Percentiles rank a stretch among this genome's conserved stretches.
Conservation (phyloP, 306 rosid genomes). For the Begonia loranthoides region DNA sequence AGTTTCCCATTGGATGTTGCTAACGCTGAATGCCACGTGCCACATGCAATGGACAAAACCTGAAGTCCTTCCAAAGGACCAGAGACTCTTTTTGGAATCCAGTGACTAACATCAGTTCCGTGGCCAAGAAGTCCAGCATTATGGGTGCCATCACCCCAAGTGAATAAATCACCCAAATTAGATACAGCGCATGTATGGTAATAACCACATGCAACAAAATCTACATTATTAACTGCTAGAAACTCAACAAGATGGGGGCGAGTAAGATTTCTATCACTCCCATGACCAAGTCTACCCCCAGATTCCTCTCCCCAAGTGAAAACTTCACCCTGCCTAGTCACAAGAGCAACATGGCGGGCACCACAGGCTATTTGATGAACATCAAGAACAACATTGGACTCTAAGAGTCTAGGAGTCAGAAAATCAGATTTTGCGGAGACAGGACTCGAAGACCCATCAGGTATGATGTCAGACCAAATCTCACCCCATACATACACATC, state of each 20-base stretch:
- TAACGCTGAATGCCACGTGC: conserved; percentile 88
- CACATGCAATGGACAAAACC: conserved; percentile 81
- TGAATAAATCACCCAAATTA: conserved; percentile 59
- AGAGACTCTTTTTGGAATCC: conserved; percentile 58
- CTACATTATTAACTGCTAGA: conserved; percentile 39
- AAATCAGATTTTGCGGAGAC: conserved; percentile 40
- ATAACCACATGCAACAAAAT: conserved; percentile 79
- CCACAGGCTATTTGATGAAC: conserved; percentile 76
- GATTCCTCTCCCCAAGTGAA: conserved; percentile 97
- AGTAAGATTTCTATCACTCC: conserved; percentile 49
- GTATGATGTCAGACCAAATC: conserved; percentile 51
- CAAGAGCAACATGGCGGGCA: conserved; percentile 63
- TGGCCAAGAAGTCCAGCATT: conserved; percentile 83
- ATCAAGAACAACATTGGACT: conserved; percentile 80
- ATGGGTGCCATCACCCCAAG: conserved; percentile 89
- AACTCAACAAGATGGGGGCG: conserved; percentile 72
- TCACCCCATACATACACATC: conserved; percentile 93
- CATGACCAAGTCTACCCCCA: conserved; percentile 94
- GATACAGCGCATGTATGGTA: conserved; percentile 80
- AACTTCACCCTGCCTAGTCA: conserved; percentile 94
- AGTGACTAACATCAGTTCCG: conserved; percentile 70
- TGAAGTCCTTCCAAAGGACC: conserved; percentile 77
- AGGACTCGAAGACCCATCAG: conserved; percentile 42
- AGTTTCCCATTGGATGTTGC: conserved; percentile 63
- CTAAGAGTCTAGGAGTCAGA: conserved; percentile 62